phyloP scores from a whole-genome alignment of 148 eudicot species.

The Persicaria tinctoria region DNA sequence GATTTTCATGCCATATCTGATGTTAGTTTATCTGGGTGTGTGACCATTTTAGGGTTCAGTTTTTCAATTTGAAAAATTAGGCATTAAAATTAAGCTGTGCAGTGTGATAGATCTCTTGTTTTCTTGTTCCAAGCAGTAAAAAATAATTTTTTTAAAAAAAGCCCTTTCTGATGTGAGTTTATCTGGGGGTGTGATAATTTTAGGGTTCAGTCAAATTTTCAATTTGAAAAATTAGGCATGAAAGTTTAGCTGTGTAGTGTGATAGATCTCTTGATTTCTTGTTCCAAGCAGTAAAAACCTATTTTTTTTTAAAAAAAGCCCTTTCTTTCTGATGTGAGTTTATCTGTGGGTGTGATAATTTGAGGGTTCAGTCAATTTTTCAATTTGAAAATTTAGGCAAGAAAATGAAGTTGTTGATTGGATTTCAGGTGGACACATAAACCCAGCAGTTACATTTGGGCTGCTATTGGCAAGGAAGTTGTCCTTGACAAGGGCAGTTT shows the following conservation, averaged over 20 bases:
- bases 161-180: not conserved
- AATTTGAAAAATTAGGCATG: not conserved
- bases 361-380: not conserved
- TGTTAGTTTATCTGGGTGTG: slow-evolving; percentile 1
- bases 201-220: not conserved
- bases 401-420: too few species aligned
- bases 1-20: not conserved
- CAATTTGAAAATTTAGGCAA: not conserved
- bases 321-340: not conserved
- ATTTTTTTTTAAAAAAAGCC: not conserved
- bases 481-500: slow-evolving; percentile 40
- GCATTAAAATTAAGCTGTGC: not conserved
- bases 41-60: not conserved
- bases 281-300: too few species aligned
- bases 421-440: slow-evolving; percentile 32
- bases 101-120: not conserved
- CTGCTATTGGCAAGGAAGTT: slow-evolving; percentile 41
- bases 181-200: not conserved
- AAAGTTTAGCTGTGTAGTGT: not conserved
- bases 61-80: not conserved
- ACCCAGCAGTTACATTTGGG: slow-evolving; percentile 47
- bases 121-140: not conserved
- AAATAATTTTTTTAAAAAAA: too few species aligned
- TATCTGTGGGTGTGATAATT: not conserved
- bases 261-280: not conserved